phyloP scores from a whole-genome alignment of 768 basidiomycete species.

The Jaapia argillacea region DNA sequence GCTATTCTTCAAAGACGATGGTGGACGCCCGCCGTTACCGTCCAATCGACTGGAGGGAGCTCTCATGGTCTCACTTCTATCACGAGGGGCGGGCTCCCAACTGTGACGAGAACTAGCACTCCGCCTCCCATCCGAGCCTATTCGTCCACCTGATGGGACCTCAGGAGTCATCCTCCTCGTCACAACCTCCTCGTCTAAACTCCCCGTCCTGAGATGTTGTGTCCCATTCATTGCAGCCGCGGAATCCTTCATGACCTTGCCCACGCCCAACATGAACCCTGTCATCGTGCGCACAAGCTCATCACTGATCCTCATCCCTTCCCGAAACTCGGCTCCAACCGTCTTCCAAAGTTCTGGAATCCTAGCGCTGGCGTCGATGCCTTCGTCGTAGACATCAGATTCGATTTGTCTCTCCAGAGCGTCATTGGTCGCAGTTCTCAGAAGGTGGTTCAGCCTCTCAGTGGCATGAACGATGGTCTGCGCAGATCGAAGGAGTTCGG shows the following conservation, averaged over 20 bases:
- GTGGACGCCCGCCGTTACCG: slow-evolving; percentile 3
- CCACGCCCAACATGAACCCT: slow-evolving; percentile 65
- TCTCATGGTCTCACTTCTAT: slow-evolving; percentile 14
- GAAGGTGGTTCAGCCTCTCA: slow-evolving; percentile 54
- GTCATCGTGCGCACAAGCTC: slow-evolving; percentile 73
- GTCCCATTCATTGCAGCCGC: slow-evolving; percentile 23
- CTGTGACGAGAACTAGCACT: slow-evolving; percentile 39
- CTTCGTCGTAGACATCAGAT: slow-evolving; percentile 53
- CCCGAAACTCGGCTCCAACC: slow-evolving; percentile 64
- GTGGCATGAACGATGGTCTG: slow-evolving; percentile 53
- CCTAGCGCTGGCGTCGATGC: slow-evolving; percentile 23
- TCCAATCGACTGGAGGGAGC: slow-evolving; percentile 16
- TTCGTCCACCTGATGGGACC: slow-evolving; percentile 28
- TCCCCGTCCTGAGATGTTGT: slow-evolving; percentile 39
- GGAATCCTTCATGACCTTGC: slow-evolving; percentile 56
- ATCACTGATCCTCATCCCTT: slow-evolving; percentile 62
- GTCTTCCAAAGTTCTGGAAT: slow-evolving; percentile 51
- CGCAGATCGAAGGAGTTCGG: slow-evolving; percentile 52
- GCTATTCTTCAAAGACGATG: neutral
- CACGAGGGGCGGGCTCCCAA: slow-evolving; percentile 27
- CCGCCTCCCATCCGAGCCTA: slow-evolving; percentile 44
- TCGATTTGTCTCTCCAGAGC: slow-evolving; percentile 71
- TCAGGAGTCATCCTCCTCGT: slow-evolving; percentile 25
- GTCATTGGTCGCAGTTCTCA: slow-evolving; percentile 42
- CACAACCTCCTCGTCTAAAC: slow-evolving; percentile 39